phyloP scores from a whole-genome alignment of 352 stramenopile species.

The Pythium scleroteichum region DNA sequence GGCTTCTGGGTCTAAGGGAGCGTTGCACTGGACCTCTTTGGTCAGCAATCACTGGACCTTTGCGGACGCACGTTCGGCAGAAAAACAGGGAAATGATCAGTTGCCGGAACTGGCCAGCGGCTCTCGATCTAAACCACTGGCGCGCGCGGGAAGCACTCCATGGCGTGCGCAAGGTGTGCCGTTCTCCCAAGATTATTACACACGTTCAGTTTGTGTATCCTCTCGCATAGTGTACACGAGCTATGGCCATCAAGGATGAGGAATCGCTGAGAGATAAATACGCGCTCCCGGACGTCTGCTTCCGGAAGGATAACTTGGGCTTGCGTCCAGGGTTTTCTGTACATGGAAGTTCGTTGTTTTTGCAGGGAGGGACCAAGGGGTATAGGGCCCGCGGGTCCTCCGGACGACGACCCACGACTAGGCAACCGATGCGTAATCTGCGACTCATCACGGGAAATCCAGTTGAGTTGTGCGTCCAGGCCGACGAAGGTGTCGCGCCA shows the following conservation, averaged over 20 bases:
- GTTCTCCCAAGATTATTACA: neutral
- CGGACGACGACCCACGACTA: too few species aligned
- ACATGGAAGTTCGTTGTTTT: too few species aligned
- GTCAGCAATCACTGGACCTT: conserved; percentile 17
- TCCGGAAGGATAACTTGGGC: too few species aligned
- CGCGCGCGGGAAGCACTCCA: neutral
- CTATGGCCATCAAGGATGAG: neutral
- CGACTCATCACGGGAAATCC: too few species aligned
- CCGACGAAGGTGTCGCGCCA: too few species aligned
- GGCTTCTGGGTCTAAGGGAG: neutral
- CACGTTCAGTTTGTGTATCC: neutral
- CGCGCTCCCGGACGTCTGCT: too few species aligned
- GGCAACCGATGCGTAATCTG: too few species aligned
- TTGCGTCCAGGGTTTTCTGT: too few species aligned
- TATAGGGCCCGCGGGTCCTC: too few species aligned
- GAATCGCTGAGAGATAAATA: too few species aligned
- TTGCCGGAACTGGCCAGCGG: conserved; percentile 1
- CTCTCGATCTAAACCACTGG: neutral
- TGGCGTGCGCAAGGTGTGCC: neutral
- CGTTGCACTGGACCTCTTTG: neutral
- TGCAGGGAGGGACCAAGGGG: too few species aligned
- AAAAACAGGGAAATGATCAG: neutral
- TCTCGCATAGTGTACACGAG: neutral
- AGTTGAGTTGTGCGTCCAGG: too few species aligned
- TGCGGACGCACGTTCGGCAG: neutral